Evolutionary conservation across 345 rosid genomes (phyloP), one percentile per base, ranked within the genome.

Genomic region (Punica granatum): DNA sequence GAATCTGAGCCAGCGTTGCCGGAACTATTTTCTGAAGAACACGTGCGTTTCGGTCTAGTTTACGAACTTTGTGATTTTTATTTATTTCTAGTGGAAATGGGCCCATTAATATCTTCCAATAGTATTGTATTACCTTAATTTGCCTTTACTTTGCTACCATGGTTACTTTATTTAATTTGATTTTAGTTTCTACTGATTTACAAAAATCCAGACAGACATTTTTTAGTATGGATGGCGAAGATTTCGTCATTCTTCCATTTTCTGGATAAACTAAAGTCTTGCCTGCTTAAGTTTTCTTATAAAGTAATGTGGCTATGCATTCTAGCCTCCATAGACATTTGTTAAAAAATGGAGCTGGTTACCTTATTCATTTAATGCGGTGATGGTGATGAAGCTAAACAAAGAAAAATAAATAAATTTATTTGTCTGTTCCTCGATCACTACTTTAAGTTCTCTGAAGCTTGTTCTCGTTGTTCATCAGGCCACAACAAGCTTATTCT

Each of bases 21-120:
- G 49, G 56, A 32, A 68, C 69, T 83, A 56, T 75, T 76, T 71
- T 70, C 75, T 23, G 84, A 79, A 54, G 81, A 79, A 7, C 28
- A 67, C 1, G 35, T 51, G 43, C 66, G 44, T 28, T 42, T 36
- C 31, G 14, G 25, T 63, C 10, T 26, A 42, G 21, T 58, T 9
- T 37, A n/a, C 10, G 28, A 2, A 7, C 26, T 13, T 15, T 63
- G 19, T 39, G 32, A 10, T 23, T 21, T 63, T 15, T 12, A 36
- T 26, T 19, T 35, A 36, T 39, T 3, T 16, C n/a, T n/a, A n/a
- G 14, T 49, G 56, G 28, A 49, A 1, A 10, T 49, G 1, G n/a
- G 23, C 1, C 53, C 1, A 49, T 49, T 49, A 49, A n/a, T 49
- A 6, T 4, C 25, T 49, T 49, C 11, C 2, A 11, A 2, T 23